Percentiles rank a stretch among this genome's conserved stretches.
phyloP scores from a whole-genome alignment of 257 asterid genomes.

The Capsicum pubescens region DNA sequence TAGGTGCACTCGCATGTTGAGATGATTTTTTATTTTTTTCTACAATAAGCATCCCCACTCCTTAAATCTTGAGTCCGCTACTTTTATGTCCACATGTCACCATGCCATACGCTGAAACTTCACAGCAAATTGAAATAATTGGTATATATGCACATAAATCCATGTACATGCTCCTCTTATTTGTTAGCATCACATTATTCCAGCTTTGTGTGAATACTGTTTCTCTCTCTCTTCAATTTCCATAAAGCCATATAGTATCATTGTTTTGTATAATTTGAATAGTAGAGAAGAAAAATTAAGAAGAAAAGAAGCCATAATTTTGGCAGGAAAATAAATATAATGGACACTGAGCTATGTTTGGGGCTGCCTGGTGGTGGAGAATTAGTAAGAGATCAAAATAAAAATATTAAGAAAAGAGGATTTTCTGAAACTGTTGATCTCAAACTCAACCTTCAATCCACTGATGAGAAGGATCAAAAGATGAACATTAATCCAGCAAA shows the following conservation, averaged over 20 bases:
- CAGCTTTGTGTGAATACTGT: neutral
- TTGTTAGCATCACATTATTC: neutral
- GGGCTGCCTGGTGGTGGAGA: conserved; percentile 56
- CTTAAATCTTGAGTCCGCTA: too few relatives aligned
- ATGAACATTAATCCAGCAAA: conserved; percentile 35
- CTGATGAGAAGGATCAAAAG: conserved; percentile 26
- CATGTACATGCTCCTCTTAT: conserved; percentile 34
- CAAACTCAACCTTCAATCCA: conserved; percentile 54
- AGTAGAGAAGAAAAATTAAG: neutral
- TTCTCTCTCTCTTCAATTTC: neutral
- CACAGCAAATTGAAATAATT: conserved; percentile 35
- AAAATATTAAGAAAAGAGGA: conserved; percentile 46
- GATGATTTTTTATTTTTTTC: too few relatives aligned
- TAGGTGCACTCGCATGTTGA: too few relatives aligned
- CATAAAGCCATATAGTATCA: neutral
- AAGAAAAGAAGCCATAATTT: too few relatives aligned
- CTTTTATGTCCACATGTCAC: conserved; percentile 59
- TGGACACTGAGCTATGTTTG: conserved; percentile 58
- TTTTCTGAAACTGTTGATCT: conserved; percentile 58
- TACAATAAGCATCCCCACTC: too few relatives aligned
- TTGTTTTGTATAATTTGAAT: neutral
- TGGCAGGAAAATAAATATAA: conserved; percentile 22
- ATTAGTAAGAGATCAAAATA: neutral
- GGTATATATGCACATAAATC: conserved; percentile 46
- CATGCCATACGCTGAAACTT: conserved; percentile 30